Evolutionary conservation across 1,139 yeast genomes (phyloP).

Genomic region (Hansenula lynferdii): DNA sequence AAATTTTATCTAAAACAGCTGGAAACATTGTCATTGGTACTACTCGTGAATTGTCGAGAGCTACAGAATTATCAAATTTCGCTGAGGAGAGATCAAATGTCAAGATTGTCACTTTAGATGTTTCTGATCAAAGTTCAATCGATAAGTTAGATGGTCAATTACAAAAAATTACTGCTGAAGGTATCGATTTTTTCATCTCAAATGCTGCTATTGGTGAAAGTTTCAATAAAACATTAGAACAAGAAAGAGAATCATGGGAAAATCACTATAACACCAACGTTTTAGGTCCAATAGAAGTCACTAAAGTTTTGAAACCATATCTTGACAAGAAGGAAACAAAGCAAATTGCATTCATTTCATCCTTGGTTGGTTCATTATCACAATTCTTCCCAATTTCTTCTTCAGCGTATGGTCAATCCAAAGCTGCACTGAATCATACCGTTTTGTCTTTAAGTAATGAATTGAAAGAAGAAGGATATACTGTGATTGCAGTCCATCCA

Average conservation of each 20-base stretch:
- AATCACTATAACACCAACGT: slow-evolving; percentile 16
- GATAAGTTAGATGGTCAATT: slow-evolving; percentile 9
- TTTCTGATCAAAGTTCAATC: slow-evolving; percentile 15
- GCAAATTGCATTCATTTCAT: slow-evolving; percentile 21
- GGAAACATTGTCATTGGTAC: slow-evolving; percentile 23
- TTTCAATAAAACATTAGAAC: slow-evolving; percentile 4
- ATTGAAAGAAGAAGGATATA: slow-evolving; percentile 20
- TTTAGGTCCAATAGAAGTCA: slow-evolving; percentile 21
- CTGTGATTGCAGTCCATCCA: slow-evolving; percentile 27
- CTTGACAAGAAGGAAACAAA: slow-evolving; percentile 16
- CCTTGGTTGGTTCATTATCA: slow-evolving; percentile 23
- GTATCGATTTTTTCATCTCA: slow-evolving; percentile 44
- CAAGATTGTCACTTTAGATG: slow-evolving; percentile 16
- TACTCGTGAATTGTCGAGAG: slow-evolving; percentile 14
- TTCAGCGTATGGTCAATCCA: slow-evolving; percentile 31
- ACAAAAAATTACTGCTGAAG: slow-evolving; percentile 18
- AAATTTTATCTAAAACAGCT: slow-evolving; percentile 11
- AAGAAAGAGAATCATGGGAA: background rate
- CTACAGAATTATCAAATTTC: slow-evolving; percentile 8
- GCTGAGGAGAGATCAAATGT: slow-evolving; percentile 4
- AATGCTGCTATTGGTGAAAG: slow-evolving; percentile 41
- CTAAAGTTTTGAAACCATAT: slow-evolving; percentile 20
- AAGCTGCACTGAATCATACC: slow-evolving; percentile 31
- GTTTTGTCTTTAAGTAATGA: slow-evolving; percentile 23
- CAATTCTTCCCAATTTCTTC: slow-evolving; percentile 11